Evolutionary conservation across 2,329 filamentous ascomycete species (phyloP), one percentile per base, ranked within the genome.

Genomic region (Didymella keratinophila): DNA sequence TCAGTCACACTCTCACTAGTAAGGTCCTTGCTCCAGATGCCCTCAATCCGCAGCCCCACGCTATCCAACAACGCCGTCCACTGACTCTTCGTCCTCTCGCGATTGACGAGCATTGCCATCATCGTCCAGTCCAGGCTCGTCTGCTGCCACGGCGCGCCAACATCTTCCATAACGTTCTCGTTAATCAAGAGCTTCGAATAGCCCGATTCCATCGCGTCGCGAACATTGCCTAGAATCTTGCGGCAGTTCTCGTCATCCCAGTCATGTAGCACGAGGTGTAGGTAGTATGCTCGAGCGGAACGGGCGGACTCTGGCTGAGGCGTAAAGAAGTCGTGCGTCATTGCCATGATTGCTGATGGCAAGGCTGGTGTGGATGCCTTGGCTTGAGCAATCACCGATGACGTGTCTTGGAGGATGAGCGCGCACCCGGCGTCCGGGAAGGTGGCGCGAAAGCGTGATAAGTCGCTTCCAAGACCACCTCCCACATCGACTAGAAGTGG

Each of bases 171-270:
- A 14, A 61, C 32, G 23, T 36, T 49, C 36, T 63, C 58, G 14
- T 56, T 58, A 28, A 63, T 45, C 2, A 63, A 30, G 3, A 63
- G 34, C 27, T 48, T 56, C 21, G 39, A 50, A 39, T 61, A 61
- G 2, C 61, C 58, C n/a, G 50, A 45, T 21, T 52, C 47, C 66
- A 69, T 63, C 8, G 61, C 65, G 11, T 48, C 51, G 11, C 37
- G 28, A 10, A 63, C 32, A 7, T 44, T 37, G 27, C 42, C 14
- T 2, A 66, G 49, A 10, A 37, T 37, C 36, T 37, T 20, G 36
- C 36, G 36, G 36, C 16, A 18, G 7, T 37, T n/a, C 2, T 18
- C 20, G 37, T 44, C 39, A 14, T 45, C 39, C 39, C 49, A 52
- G 49, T 52, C 30, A 39, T 44, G 39, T 5, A 36, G 49, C 23